A percentile compares a stretch with the other conserved stretches of the same genome.
phyloP scores from a whole-genome alignment of 2,329 filamentous ascomycete species.

The Fusarium sp. region DNA sequence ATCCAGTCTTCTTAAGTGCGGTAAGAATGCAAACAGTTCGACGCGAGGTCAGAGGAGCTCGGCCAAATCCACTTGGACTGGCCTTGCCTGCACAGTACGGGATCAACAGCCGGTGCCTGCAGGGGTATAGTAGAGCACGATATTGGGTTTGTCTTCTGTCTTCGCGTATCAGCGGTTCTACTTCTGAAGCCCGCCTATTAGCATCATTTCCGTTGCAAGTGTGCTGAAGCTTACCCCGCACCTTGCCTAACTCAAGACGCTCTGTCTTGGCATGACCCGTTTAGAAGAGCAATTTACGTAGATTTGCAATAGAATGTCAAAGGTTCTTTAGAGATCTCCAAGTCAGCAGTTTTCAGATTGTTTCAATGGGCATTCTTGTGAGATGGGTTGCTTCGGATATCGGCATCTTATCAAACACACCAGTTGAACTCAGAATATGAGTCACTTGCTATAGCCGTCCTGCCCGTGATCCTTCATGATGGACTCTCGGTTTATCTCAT shows the following conservation, averaged over 20 bases:
- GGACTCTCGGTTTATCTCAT: fast-evolving
- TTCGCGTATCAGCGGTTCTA: not conserved
- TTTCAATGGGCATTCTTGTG: fast-evolving
- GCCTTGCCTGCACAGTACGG: not conserved
- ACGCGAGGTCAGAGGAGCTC: not conserved
- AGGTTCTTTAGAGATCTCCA: too few species aligned
- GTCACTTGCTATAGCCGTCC: not conserved
- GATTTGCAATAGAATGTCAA: too few species aligned
- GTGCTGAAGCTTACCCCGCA: not conserved
- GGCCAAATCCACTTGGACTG: not conserved
- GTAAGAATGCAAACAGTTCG: not conserved
- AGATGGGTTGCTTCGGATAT: not conserved
- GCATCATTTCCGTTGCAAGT: too few species aligned
- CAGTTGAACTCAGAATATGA: not conserved
- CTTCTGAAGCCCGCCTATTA: not conserved
- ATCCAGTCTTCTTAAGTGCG: not conserved
- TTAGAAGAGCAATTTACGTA: too few species aligned
- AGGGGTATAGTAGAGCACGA: too few species aligned
- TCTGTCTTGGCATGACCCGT: not conserved
- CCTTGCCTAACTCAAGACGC: not conserved
- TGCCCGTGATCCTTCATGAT: not conserved
- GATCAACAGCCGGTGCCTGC: not conserved
- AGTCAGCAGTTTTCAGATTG: not conserved
- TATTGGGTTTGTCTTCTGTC: not conserved
- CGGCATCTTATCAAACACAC: not conserved